phyloP scores from a whole-genome alignment of 495 filamentous ascomycete genomes.

The Amphirosellinia nigrospora region DNA sequence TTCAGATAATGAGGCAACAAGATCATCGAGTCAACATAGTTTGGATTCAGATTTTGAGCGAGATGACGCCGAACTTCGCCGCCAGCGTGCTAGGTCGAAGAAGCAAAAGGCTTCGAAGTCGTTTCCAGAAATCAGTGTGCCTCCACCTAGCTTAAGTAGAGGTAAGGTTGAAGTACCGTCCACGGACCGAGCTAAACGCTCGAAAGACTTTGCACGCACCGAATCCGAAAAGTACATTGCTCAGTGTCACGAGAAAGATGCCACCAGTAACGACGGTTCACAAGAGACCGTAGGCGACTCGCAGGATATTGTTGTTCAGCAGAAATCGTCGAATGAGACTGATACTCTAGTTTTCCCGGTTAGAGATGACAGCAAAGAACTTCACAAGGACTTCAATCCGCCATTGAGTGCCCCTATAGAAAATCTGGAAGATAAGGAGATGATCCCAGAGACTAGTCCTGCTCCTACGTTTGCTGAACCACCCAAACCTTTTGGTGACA shows the following conservation, averaged over 20 bases:
- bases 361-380: conserved; percentile 15
- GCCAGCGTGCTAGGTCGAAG: conserved; percentile 35
- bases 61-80: conserved; percentile 34
- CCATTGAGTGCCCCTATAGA: conserved; percentile 15
- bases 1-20: conserved; percentile 23
- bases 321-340: not conserved
- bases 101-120: conserved; percentile 46
- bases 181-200: conserved; percentile 38
- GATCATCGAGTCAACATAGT: conserved; percentile 28
- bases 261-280: conserved; percentile 27
- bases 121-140: conserved; percentile 46
- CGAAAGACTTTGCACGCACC: conserved; percentile 19
- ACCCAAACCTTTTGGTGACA: conserved; percentile 30
- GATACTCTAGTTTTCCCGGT: not conserved
- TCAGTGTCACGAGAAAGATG: conserved; percentile 31
- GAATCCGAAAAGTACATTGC: conserved; percentile 32
- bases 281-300: conserved; percentile 44
- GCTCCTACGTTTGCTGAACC: conserved; percentile 28
- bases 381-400: conserved; percentile 22
- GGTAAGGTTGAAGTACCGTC: conserved; percentile 48
- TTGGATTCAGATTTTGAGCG: conserved; percentile 28
- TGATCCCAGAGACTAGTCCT: conserved; percentile 51
- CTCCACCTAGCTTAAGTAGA: conserved; percentile 32
- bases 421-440: conserved; percentile 36
- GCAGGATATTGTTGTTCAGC: conserved; percentile 31